A percentile compares a stretch with the other conserved stretches of the same genome.
phyloP scores from a whole-genome alignment of 1,284 basidiomycete genomes.

The Mrakiaceae sp. region DNA sequence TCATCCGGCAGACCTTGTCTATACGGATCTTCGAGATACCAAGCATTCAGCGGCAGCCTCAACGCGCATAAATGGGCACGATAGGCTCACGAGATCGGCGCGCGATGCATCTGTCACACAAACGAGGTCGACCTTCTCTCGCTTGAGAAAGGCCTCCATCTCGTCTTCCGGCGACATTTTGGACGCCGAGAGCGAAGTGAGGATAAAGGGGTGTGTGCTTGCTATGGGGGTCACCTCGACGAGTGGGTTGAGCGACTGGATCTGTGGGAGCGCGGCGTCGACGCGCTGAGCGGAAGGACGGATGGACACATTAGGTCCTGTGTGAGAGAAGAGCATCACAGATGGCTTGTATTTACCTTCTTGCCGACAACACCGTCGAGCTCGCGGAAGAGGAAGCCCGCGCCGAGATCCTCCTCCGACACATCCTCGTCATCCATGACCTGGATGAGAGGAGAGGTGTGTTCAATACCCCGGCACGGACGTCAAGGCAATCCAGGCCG shows the following conservation, averaged over 20 bases:
- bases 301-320: too few relatives aligned
- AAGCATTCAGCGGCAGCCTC: too few relatives aligned
- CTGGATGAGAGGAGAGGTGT: not conserved
- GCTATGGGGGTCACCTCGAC: constrained; percentile 64
- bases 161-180: constrained; percentile 33
- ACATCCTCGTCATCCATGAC: constrained; percentile 43
- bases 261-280: constrained; percentile 65
- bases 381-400: constrained; percentile 88
- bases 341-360: constrained; percentile 45
- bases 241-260: constrained; percentile 83
- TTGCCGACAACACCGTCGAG: constrained; percentile 65
- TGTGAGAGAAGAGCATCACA: constrained; percentile 15
- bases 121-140: constrained; percentile 57
- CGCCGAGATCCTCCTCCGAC: constrained; percentile 64
- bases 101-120: constrained; percentile 67
- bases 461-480: not conserved
- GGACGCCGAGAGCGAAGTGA: constrained; percentile 21
- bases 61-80: not conserved
- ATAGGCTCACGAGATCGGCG: constrained; percentile 53
- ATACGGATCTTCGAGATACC: constrained; percentile 48
- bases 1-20: constrained; percentile 61
- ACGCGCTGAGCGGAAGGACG: constrained; percentile 50
- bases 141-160: constrained; percentile 49
- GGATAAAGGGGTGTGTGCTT: constrained; percentile 37
- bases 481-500: not conserved